Evolutionary conservation across 2,329 filamentous ascomycete species (phyloP), one percentile per base, ranked within the genome.

Genomic region (Aspergillus pseudoviridinutans): DNA sequence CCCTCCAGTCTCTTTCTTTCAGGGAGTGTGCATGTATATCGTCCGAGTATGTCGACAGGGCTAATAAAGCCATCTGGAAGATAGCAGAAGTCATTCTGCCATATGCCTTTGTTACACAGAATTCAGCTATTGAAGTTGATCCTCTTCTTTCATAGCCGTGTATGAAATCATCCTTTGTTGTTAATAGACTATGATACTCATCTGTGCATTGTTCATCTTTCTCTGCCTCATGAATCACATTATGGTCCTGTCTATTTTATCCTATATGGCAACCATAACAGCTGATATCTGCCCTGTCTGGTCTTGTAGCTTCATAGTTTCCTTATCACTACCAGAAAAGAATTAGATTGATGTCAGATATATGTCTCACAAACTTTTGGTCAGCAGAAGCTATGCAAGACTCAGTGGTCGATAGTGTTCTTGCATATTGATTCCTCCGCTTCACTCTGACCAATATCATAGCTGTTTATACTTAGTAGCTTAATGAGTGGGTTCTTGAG

Each of bases 41-140:
- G 6, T 53, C 68, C 3, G 57, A 62, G 44, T 58, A 64, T 46
- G 50, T 68, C 17, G 61, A 66, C 35, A 54, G 59, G 46, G 65
- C 65, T 29, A 71, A 70, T 47, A 64, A 59, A 51, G 47, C 49
- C 0, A 55, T 69, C 27, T 71, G 69, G 69, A 61, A 62, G 12
- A 69, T 71, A 10, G 62, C 66, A 12, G 64, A 71, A 22, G 54
- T 71, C 9, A 61, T 67, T 27, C 35, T 68, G 29, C 65, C 69
- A 22, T 64, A 59, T 51, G 54, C 61, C 35, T 50, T 57, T 22
- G 35, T 51, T 25, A 52, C 49, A 22, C 52, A 58, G 28, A 53
- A 55, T 17, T 47, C 63, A 14, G 20, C 50, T 17, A 66, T 68
- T 53, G 68, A 67, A 53, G 66, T 69, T 50, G 68, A 70, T 56